A percentile compares a stretch with the other conserved stretches of the same genome.
Evolutionary conservation across 352 stramenopile genomes (phyloP).

Genomic region (Phytopythium helicoides): DNA sequence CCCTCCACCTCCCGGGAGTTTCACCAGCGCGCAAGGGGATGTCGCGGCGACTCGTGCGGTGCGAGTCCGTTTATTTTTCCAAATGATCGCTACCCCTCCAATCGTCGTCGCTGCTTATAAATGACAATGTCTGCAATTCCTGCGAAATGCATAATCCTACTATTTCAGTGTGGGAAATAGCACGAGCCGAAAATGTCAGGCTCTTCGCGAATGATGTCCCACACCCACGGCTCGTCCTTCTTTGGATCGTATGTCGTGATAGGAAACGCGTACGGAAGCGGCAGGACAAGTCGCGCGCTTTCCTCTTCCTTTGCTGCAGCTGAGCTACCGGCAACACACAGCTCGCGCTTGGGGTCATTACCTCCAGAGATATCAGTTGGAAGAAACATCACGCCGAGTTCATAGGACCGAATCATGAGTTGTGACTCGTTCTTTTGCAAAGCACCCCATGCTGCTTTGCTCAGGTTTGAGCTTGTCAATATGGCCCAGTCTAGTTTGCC

Average conservation of each 20-base stretch:
- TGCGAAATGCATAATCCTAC: no score
- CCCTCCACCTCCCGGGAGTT: no score
- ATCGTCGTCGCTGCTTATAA: no score
- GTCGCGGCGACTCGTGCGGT: no score
- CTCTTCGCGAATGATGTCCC: constrained; percentile 66
- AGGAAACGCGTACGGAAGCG: constrained; percentile 68
- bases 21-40: no score
- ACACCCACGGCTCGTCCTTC: constrained; percentile 77
- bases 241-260: constrained; percentile 66
- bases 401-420: constrained; percentile 83
- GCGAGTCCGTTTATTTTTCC: no score
- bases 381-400: constrained; percentile 76
- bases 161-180: constrained; percentile 48
- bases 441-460: constrained; percentile 76
- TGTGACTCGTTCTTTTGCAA: constrained; percentile 75
- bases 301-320: constrained; percentile 7
- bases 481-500: constrained; percentile 66
- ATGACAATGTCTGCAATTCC: no score
- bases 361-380: constrained; percentile 20
- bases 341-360: constrained; percentile 1
- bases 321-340: constrained; percentile 27
- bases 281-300: constrained; percentile 20
- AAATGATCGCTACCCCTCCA: no score
- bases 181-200: constrained; percentile 68
- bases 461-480: constrained; percentile 81